These are phyloP conservation scores for Elymus sibiricus DNA, from an alignment of 176 grass and related monocot species.

Conservation along the genomic window DNA sequence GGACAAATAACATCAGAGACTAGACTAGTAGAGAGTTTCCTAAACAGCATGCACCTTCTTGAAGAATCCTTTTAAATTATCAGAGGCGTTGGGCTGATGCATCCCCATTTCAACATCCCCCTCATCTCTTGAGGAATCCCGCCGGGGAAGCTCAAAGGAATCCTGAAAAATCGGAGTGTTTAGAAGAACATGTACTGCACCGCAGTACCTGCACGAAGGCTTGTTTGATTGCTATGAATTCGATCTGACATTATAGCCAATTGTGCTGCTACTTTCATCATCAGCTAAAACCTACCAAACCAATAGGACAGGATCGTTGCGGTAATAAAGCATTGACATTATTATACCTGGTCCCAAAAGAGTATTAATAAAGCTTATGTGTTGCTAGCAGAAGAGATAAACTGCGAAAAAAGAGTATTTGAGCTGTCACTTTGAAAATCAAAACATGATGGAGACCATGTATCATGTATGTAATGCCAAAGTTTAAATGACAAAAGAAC, in stretches of 20 bases:
- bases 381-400: too few species aligned
- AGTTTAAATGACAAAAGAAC: too few species aligned
- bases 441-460: too few species aligned
- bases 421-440: too few species aligned
- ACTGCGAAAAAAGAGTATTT: too few species aligned
- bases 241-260: not conserved
- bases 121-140: constrained; percentile 52
- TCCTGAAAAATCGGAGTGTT: constrained; percentile 46
- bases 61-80: constrained; percentile 77
- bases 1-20: not conserved
- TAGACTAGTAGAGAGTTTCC: not conserved
- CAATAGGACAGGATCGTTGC: not conserved
- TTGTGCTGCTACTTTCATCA: not conserved
- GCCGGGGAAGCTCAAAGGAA: constrained; percentile 69
- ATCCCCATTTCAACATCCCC: constrained; percentile 78
- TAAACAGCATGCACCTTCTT: constrained; percentile 57
- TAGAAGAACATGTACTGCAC: not conserved
- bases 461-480: too few species aligned
- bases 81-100: constrained; percentile 53
- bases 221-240: too few species aligned
- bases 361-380: too few species aligned
- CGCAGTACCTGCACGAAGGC: not conserved
- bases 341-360: not conserved
- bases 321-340: too few species aligned
- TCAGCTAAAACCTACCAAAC: not conserved